These are phyloP conservation scores for Ophiosphaerella korrae DNA, from an alignment of 2,329 filamentous ascomycete genomes.

Conservation along the genomic window DNA sequence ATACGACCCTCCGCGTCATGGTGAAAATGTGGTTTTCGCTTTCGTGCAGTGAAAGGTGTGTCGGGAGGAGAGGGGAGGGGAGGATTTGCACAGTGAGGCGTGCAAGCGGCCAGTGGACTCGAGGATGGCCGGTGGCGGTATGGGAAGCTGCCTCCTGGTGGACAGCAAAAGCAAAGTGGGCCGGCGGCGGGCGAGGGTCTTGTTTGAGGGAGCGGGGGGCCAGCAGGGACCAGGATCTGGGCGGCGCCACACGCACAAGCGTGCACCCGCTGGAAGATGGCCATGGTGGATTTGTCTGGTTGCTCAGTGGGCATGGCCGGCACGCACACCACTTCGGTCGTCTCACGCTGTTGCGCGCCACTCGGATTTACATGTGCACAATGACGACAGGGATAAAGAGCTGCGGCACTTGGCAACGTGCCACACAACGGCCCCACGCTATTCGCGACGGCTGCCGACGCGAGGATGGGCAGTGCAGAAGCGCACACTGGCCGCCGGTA, in stretches of 20 bases:
- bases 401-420: not conserved
- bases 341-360: not conserved
- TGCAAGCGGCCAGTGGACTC: constrained; percentile 5
- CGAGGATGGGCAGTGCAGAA: no score
- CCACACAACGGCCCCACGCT: not conserved
- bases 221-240: no score
- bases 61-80: not conserved
- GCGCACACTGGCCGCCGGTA: no score
- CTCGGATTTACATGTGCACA: not conserved
- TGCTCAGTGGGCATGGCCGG: not conserved
- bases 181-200: not conserved
- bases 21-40: constrained; percentile 3
- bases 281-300: constrained; percentile 1
- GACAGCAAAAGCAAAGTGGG: not conserved
- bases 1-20: constrained; percentile 57
- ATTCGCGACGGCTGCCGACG: no score
- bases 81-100: constrained; percentile 7
- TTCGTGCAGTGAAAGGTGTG: not conserved
- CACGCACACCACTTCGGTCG: constrained; percentile 8
- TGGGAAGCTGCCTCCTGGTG: constrained; percentile 1
- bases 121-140: constrained; percentile 5
- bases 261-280: no score
- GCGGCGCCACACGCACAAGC: no score
- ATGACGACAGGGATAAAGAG: constrained; percentile 18
- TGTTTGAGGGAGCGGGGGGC: not conserved